A percentile compares a stretch with the other conserved stretches of the same genome.
phyloP scores from a whole-genome alignment of 192 early-diverging fungal genomes.

The Entrophospora sp. region DNA sequence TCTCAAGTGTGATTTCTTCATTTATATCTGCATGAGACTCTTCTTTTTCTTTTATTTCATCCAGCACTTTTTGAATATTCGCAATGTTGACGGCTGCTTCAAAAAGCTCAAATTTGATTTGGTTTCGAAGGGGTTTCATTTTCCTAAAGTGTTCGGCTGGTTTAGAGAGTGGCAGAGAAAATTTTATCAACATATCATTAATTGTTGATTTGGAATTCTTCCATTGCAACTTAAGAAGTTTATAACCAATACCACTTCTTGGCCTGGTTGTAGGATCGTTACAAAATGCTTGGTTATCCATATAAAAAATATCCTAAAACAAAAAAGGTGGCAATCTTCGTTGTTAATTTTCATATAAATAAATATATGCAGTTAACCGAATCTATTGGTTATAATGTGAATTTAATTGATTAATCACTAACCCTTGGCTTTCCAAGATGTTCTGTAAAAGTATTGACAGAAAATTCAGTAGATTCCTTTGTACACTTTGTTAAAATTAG shows the following conservation, averaged over 20 bases:
- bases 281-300: neutral
- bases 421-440: conserved; percentile 8
- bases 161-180: neutral
- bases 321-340: neutral
- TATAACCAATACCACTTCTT: no score
- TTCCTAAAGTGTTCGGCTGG: neutral
- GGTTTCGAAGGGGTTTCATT: neutral
- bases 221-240: neutral
- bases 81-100: neutral
- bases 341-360: neutral
- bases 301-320: conserved; percentile 12
- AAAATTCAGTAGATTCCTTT: neutral
- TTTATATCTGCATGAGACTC: no score
- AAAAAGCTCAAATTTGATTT: neutral
- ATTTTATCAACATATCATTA: neutral
- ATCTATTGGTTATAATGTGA: no score
- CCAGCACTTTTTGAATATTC: neutral
- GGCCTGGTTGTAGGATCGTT: neutral
- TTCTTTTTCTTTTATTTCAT: neutral
- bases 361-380: no score
- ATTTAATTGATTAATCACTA: no score
- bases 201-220: neutral
- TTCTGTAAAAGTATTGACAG: neutral
- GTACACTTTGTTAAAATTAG: conserved; percentile 14
- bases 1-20: neutral